A percentile compares a stretch with the other conserved stretches of the same genome.
Conservation (phyloP, 805 yeast species). For the Saturnispora kantuleensis region DNA sequence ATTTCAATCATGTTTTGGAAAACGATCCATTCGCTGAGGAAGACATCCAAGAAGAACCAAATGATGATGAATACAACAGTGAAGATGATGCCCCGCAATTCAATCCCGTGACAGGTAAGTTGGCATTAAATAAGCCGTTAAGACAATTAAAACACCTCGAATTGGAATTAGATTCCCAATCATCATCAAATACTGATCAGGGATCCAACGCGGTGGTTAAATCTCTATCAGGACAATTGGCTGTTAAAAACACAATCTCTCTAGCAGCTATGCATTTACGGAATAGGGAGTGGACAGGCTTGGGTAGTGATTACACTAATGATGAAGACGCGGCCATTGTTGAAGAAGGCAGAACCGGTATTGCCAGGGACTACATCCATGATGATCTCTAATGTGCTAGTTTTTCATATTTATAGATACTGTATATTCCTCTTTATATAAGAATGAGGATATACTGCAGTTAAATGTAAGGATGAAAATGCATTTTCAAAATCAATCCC, state of each 20-base stretch:
- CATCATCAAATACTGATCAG: constrained; percentile 18
- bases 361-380: constrained; percentile 71
- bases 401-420: neutral
- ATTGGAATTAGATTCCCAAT: constrained; percentile 36
- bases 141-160: constrained; percentile 56
- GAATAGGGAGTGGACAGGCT: constrained; percentile 71
- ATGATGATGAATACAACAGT: constrained; percentile 14
- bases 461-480: neutral
- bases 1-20: constrained; percentile 47
- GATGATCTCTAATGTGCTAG: constrained; percentile 2
- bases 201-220: constrained; percentile 35
- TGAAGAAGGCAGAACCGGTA: constrained; percentile 77
- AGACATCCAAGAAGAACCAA: constrained; percentile 15
- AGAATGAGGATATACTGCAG: neutral
- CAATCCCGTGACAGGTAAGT: constrained; percentile 79
- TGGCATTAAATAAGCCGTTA: constrained; percentile 64
- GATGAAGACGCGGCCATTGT: constrained; percentile 61
- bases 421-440: neutral
- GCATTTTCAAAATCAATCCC: neutral
- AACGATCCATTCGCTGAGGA: constrained; percentile 28
- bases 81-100: constrained; percentile 70
- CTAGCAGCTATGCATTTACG: constrained; percentile 79
- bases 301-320: constrained; percentile 68
- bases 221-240: constrained; percentile 47
- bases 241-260: constrained; percentile 71